Base-by-base conservation (phyloP, 2,329 filamentous ascomycete genomes). In the Cercospora janseana region DNA sequence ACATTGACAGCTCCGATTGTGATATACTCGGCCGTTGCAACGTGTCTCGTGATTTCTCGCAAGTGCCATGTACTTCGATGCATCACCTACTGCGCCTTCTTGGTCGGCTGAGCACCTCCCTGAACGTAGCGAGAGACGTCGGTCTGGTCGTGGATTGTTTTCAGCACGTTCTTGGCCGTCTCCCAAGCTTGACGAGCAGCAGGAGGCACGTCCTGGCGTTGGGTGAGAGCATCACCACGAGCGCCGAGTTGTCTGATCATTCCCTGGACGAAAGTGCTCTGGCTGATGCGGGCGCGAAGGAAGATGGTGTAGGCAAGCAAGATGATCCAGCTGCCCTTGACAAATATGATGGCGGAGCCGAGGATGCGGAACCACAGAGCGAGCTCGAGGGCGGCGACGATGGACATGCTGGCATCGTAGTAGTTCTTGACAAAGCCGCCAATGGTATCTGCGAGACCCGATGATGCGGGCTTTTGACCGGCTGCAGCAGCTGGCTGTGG, bases 361-460 rank as follows among this genome's bases (percentile, higher is more conserved):
- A 94, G 67, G 48, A 98, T 75, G 65, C 93, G 89, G 71, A 87
- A 75, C 85, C 91, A 94, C 53, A 97, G 82, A 31, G 81, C 73
- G 60, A 97, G 88, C 76, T 98, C 93, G 52, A 98, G 87, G 38
- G 79, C 76, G 28, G 92, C 87, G 24, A 98, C 93, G 54, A 97
- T 77, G 51, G 87, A 88, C 93, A 98, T 98, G 72, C 89, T 95
- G 55, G 82, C 75, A 70, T 98, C 93, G 69, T 98, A 98, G 81
- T 97, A 96, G 69, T 90, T 83, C 83, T 97, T 97, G 70, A 98
- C 90, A 66, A 98, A 98, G 64, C 79, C 80, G 62, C 90, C 90
- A 70, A 98, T 95, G 61, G 79, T 81, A 56, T 96, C 90, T 46
- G 87, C 85, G 49, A 90, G 72, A 34, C 83, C 82, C 55, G 79